Base-by-base conservation (phyloP, 1,284 basidiomycete species). In the Exobasidium cylindrosporum region DNA sequence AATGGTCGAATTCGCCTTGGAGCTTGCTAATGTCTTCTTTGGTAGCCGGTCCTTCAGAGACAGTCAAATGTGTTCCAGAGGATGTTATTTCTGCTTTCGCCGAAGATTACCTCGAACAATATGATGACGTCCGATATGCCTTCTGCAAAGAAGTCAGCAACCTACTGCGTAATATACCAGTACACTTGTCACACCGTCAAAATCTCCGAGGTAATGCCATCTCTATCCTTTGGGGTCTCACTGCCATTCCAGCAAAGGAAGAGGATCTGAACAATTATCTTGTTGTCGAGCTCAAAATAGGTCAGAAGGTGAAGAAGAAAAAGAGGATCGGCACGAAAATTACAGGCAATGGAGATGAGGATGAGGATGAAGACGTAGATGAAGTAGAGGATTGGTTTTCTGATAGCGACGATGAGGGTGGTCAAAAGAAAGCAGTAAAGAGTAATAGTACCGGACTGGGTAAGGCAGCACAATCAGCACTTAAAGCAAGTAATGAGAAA, bases 241-340 rank as follows among this genome's bases (percentile, higher is more conserved):
- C 84, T 29, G 91, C 89, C 4, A 91, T 97, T 80, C 94, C 96
- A 0, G 89, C 88, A 1, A 83, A 86, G 31, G 76, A 84, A 14
- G 82, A 84, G 1, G 91, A 95, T 76, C 81, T 97, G 58, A 92
- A 92, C 80, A 80, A 86, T 23, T 97, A 92, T 86, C 93, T 91
- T 87, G 66, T 78, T 14, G 66, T 73, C 1, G 72, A 71, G 43
- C 83, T 97, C 50, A 54, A 23, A n/a, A 44, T 28, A 24, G 40
- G 21, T 6, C 21, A 58, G 26, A 70, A 72, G 56, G 60, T 54
- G 5, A 58, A 63, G 58, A 73, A 69, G 61, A 74, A 77, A 57
- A 45, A 60, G 17, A 67, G 63, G 10, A 53, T 54, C 10, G 57
- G 54, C 28, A 73, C 65, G 17, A 65, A 65, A 1, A 68, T 69